Evolutionary conservation across 345 rosid genomes (phyloP).

Genomic region (sweet orange (Citrus sinensis)): DVS_A1.0 CM039167.1:9914501-9915000

Average conservation of each 20-base stretch:
- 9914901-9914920: too few species aligned
- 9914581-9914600: too few species aligned
- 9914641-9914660: neutral
- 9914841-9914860: too few species aligned
- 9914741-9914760: neutral
- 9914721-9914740: neutral
- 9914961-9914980: too few species aligned
- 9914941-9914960: too few species aligned
- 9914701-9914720: neutral
- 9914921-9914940: too few species aligned
- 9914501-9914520: neutral
- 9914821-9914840: neutral
- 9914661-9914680: neutral
- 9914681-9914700: neutral
- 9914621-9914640: neutral
- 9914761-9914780: neutral
- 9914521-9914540: neutral
- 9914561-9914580: neutral
- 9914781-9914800: neutral
- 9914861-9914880: too few species aligned
- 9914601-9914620: too few species aligned
- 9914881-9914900: too few species aligned
- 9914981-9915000: too few species aligned
- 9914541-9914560: neutral
- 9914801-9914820: neutral